Conservation (phyloP, 2,329 filamentous ascomycete genomes). For the Daldinia sp. region DNA sequence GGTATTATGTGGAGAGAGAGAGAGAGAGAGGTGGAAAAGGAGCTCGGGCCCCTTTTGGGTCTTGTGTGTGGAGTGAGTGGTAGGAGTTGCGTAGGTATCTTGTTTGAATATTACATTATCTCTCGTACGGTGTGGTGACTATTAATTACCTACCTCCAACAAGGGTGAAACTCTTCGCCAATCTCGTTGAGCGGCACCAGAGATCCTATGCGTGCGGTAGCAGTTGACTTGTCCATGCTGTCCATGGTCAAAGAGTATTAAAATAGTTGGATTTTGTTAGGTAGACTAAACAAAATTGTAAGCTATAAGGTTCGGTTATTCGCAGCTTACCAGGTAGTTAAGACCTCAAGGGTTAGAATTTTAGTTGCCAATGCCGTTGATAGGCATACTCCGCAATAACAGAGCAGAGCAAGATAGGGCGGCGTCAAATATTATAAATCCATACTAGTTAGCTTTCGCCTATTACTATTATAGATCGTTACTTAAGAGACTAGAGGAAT, state of each 20-base stretch:
- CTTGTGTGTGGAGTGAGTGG: conserved; percentile 19
- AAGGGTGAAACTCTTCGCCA: conserved; percentile 22
- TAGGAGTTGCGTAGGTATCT: conserved; percentile 25
- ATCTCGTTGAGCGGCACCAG: conserved; percentile 28
- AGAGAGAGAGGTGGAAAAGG: conserved; percentile 25
- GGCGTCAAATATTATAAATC: conserved; percentile 21
- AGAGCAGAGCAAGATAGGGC: conserved; percentile 15
- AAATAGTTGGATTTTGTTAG: conserved; percentile 5
- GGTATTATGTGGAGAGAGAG: neutral
- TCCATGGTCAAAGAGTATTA: conserved; percentile 12
- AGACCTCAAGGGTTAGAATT: conserved; percentile 13
- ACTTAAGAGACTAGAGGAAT: conserved; percentile 19
- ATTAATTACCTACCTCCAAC: conserved; percentile 31
- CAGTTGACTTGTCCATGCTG: conserved; percentile 5
- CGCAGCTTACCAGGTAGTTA: conserved; percentile 14
- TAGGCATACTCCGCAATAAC: conserved; percentile 18
- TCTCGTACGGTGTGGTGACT: conserved; percentile 41
- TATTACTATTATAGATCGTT: conserved; percentile 21
- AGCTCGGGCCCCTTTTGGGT: conserved; percentile 46
- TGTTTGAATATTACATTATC: conserved; percentile 25
- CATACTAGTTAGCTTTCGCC: conserved; percentile 15
- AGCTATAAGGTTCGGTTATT: conserved; percentile 9
- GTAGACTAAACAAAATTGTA: conserved; percentile 25
- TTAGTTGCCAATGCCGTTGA: conserved; percentile 15
- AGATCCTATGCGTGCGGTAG: conserved; percentile 15